Evolutionary conservation across 345 rosid species (phyloP).

Genomic region (Salix udensis): DNA sequence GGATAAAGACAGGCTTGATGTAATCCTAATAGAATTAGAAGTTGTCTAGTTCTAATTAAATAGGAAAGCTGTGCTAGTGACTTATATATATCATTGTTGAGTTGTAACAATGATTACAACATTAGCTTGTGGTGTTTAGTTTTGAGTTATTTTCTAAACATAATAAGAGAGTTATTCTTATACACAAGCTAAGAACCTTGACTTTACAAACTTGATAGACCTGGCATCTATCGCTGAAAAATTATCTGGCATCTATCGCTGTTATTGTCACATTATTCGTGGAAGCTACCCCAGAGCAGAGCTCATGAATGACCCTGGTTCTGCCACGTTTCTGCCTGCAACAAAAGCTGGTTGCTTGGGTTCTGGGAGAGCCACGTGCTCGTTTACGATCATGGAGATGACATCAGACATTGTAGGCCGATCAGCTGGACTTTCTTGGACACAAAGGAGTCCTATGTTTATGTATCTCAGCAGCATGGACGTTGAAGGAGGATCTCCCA

Average conservation of each 20-base stretch:
- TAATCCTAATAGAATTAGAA: too few species aligned
- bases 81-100: too few species aligned
- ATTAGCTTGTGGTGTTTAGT: too few species aligned
- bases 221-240: too few species aligned
- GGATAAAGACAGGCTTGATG: too few species aligned
- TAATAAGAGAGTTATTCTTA: too few species aligned
- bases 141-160: too few species aligned
- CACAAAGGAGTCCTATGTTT: neutral
- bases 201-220: too few species aligned
- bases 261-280: neutral
- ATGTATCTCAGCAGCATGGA: neutral
- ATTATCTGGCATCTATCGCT: neutral
- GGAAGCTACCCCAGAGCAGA: neutral
- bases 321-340: neutral
- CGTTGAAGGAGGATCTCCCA: neutral
- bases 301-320: neutral
- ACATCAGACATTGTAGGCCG: slow-evolving; percentile 13
- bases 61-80: too few species aligned
- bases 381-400: neutral
- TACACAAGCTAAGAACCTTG: too few species aligned
- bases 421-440: slow-evolving; percentile 7
- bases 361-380: neutral
- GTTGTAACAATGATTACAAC: too few species aligned
- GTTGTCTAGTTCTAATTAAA: too few species aligned
- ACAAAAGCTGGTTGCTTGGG: slow-evolving; percentile 8